These are phyloP conservation scores for Iodosphaeria phyllophila DNA, from an alignment of 2,329 filamentous ascomycete genomes.

Conservation along the genomic window DNA sequence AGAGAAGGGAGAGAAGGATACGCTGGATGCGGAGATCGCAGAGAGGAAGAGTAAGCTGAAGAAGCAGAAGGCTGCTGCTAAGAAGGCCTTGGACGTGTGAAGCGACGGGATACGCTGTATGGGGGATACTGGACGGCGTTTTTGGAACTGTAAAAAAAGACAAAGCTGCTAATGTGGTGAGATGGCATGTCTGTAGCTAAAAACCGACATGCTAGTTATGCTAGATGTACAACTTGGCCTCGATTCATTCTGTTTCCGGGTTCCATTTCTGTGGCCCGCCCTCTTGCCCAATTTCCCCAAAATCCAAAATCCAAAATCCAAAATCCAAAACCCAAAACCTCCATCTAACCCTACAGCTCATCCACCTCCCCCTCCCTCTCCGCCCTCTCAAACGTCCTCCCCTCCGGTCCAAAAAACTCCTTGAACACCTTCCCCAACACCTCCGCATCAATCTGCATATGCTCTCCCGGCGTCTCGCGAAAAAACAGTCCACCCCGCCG, in stretches of 20 bases:
- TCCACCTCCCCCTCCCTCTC: slow-evolving; percentile 8
- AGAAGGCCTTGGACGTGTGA: slow-evolving; percentile 28
- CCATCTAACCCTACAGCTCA: slow-evolving; percentile 16
- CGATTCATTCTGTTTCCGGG: background rate
- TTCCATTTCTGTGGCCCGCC: background rate
- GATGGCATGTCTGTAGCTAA: slow-evolving; percentile 1
- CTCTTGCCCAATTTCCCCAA: background rate
- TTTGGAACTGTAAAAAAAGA: slow-evolving; percentile 2
- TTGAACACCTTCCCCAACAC: slow-evolving; percentile 46
- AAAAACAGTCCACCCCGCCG: slow-evolving; percentile 64
- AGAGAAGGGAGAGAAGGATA: slow-evolving; percentile 13
- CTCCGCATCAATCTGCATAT: slow-evolving; percentile 63
- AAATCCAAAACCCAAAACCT: background rate
- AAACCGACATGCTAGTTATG: slow-evolving; percentile 1
- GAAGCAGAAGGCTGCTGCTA: slow-evolving; percentile 39
- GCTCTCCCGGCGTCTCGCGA: slow-evolving; percentile 50
- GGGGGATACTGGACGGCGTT: slow-evolving; percentile 4
- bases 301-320: background rate
- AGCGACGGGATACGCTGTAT: slow-evolving; percentile 4
- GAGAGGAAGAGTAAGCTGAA: slow-evolving; percentile 36
- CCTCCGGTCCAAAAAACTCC: slow-evolving; percentile 42
- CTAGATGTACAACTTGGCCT: background rate
- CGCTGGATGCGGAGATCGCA: slow-evolving; percentile 38
- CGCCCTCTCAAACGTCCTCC: slow-evolving; percentile 16
- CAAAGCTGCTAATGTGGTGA: no score